Conservation (phyloP, 306 rosid genomes). For the Begonia masoniana region DNA sequence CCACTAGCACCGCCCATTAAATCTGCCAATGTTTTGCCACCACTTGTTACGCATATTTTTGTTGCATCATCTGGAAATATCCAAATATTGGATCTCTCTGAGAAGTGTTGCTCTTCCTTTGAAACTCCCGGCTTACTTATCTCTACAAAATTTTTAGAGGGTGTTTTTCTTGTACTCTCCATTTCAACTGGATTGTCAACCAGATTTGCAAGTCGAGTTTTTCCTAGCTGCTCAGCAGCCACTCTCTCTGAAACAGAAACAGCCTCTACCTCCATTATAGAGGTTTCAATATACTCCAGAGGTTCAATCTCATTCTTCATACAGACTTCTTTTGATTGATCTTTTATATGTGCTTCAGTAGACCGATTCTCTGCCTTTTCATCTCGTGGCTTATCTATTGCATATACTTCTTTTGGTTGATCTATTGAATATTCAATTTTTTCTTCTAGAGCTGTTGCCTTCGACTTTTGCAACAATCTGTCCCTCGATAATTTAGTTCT, state of each 20-base stretch:
- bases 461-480: no score
- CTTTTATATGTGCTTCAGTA: no score
- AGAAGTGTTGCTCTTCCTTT: conserved; percentile 6
- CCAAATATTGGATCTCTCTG: conserved; percentile 38
- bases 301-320: conserved; percentile 20
- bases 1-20: conserved; percentile 15
- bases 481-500: no score
- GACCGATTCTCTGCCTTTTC: no score
- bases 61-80: conserved; percentile 37
- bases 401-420: conserved; percentile 7
- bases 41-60: conserved; percentile 36
- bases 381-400: no score
- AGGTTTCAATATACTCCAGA: conserved; percentile 10
- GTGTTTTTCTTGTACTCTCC: conserved; percentile 13
- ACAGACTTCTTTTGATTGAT: conserved; percentile 6
- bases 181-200: conserved; percentile 9
- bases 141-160: conserved; percentile 10
- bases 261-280: conserved; percentile 11
- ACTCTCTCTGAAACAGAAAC: conserved; percentile 13
- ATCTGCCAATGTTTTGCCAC: conserved; percentile 26
- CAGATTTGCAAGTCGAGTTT: conserved; percentile 5
- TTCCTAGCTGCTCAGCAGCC: conserved; percentile 11
- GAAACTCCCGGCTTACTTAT: conserved; percentile 15
- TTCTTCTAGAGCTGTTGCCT: background rate
- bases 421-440: conserved; percentile 13